Conservation (phyloP, 2,329 filamentous ascomycete species). For the Exophiala sideris region DNA sequence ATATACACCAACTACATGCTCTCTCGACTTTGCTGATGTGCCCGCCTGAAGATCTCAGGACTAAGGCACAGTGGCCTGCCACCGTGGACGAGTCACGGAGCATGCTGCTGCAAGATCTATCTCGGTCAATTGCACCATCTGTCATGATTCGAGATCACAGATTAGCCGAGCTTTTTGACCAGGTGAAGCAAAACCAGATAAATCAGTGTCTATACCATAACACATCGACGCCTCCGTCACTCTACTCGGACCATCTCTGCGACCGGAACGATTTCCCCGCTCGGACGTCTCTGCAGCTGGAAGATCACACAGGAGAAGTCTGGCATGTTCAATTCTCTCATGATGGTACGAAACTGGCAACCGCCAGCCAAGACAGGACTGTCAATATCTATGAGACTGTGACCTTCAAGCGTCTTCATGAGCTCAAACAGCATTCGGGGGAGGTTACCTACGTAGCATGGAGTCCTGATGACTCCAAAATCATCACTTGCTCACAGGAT, state of each 20-base stretch:
- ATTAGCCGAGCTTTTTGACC: conserved; percentile 72
- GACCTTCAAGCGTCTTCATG: conserved; percentile 63
- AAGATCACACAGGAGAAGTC: conserved; percentile 74
- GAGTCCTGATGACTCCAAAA: conserved; percentile 84
- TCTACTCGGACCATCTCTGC: conserved; percentile 86
- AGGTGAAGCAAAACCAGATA: conserved; percentile 82
- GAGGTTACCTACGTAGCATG: conserved; percentile 80
- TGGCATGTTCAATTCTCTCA: conserved; percentile 92
- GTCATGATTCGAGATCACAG: conserved; percentile 96
- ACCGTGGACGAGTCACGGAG: conserved; percentile 71
- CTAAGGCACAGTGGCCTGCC: conserved; percentile 80
- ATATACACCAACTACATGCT: conserved; percentile 72
- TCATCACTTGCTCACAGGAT: conserved; percentile 80
- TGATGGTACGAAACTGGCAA: conserved; percentile 77
- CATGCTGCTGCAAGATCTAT: conserved; percentile 73
- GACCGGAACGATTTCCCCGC: conserved; percentile 76
- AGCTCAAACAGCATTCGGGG: conserved; percentile 62
- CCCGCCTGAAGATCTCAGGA: conserved; percentile 70
- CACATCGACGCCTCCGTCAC: conserved; percentile 69
- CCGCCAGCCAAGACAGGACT: conserved; percentile 69
- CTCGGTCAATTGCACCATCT: conserved; percentile 87
- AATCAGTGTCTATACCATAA: conserved; percentile 86
- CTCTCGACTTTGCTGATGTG: conserved; percentile 91
- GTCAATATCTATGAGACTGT: conserved; percentile 80
- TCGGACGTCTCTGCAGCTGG: conserved; percentile 66